Evolutionary conservation across 2,329 filamentous ascomycete genomes (phyloP).

Genomic region (Alternaria triticimaculans): DNA sequence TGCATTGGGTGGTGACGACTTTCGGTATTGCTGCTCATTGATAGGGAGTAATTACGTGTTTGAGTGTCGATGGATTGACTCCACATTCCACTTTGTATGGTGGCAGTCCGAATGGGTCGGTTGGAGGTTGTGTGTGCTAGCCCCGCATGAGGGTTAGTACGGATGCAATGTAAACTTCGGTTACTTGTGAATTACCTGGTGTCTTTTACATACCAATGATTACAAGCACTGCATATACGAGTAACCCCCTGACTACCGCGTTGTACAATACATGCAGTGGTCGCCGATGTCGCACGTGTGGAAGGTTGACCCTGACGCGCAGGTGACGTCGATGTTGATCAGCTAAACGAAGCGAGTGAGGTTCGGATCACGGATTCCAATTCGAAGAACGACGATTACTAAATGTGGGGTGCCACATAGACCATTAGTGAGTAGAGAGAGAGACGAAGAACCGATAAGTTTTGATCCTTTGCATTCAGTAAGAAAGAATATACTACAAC

Average conservation of each 20-base stretch:
- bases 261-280: neutral
- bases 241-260: neutral
- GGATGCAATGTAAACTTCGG: neutral
- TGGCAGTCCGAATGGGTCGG: neutral
- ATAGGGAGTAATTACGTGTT: neutral
- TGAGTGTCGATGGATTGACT: neutral
- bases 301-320: neutral
- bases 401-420: neutral
- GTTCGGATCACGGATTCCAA: no score
- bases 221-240: neutral
- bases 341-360: no score
- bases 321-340: neutral
- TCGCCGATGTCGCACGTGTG: neutral
- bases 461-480: neutral
- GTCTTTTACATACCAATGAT: neutral
- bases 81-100: neutral
- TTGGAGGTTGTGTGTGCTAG: neutral
- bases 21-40: neutral
- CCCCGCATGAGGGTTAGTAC: neutral
- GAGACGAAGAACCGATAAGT: neutral
- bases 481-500: neutral
- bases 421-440: neutral
- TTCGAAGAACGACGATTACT: neutral
- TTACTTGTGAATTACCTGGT: neutral
- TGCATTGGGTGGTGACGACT: slow-evolving; percentile 2